phyloP scores from a whole-genome alignment of 805 yeast genomes.

The Zygoascus flipseniorum region DNA sequence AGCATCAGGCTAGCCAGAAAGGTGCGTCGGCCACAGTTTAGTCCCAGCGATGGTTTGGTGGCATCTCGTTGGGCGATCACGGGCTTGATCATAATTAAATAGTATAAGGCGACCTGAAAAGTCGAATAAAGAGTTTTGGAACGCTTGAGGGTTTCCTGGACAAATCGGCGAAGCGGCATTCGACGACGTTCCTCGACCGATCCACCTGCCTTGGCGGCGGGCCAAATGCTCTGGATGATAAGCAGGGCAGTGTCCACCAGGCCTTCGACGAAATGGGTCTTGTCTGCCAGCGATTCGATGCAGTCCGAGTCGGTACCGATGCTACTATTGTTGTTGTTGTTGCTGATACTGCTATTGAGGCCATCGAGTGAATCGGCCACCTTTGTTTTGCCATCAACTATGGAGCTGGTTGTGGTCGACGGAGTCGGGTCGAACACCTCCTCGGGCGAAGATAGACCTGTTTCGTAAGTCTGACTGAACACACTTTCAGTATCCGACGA shows the following conservation, averaged over 20 bases:
- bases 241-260: constrained; percentile 23
- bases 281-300: not conserved
- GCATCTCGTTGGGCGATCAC: constrained; percentile 5
- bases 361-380: not conserved
- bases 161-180: constrained; percentile 29
- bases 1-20: constrained; percentile 62
- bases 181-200: constrained; percentile 6
- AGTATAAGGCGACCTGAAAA: constrained; percentile 59
- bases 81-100: constrained; percentile 43
- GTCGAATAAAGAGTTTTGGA: constrained; percentile 54
- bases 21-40: constrained; percentile 51
- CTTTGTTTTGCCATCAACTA: not conserved
- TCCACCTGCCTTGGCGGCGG: constrained; percentile 18
- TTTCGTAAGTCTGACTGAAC: not conserved
- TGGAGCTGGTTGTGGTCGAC: not conserved
- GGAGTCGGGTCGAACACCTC: not conserved
- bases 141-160: constrained; percentile 33
- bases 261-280: constrained; percentile 15
- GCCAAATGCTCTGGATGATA: constrained; percentile 26
- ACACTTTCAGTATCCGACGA: not conserved
- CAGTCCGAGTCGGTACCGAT: not conserved
- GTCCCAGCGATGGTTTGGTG: constrained; percentile 4
- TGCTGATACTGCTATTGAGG: too few relatives aligned
- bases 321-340: not conserved
- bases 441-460: not conserved